Evolutionary conservation across 306 rosid species (phyloP).

Genomic region (Rosa multiflora): DNA sequence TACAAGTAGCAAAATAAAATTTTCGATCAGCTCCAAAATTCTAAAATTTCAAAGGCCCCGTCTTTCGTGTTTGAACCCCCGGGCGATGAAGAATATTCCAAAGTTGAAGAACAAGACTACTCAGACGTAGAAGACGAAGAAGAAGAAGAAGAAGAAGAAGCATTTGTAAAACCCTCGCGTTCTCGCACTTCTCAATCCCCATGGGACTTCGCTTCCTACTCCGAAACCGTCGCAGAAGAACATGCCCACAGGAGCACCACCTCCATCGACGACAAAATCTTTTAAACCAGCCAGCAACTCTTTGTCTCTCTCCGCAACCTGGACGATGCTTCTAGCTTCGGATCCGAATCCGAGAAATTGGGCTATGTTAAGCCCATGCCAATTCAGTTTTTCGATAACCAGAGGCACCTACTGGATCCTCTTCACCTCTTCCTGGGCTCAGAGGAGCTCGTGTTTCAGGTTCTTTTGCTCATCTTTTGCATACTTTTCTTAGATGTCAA

Average conservation of each 20-base stretch:
- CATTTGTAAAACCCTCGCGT: constrained; percentile 19
- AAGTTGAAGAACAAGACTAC: constrained; percentile 35
- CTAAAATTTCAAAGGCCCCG: constrained; percentile 40
- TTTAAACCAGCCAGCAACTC: constrained; percentile 51
- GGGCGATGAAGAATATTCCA: constrained; percentile 77
- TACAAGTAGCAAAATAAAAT: no score
- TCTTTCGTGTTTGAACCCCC: constrained; percentile 72
- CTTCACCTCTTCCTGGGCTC: constrained; percentile 95
- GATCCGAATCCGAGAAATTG: constrained; percentile 66
- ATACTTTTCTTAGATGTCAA: constrained; percentile 91
- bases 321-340: constrained; percentile 30
- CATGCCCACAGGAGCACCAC: constrained; percentile 89
- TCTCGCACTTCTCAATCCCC: constrained; percentile 57
- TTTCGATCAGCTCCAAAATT: no score
- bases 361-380: constrained; percentile 92
- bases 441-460: constrained; percentile 86
- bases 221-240: constrained; percentile 80
- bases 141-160: constrained; percentile 24
- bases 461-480: constrained; percentile 94
- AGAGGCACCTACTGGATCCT: constrained; percentile 96
- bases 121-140: constrained; percentile 14
- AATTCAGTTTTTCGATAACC: constrained; percentile 92
- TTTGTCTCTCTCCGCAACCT: constrained; percentile 29
- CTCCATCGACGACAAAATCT: constrained; percentile 72
- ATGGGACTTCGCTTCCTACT: constrained; percentile 86